These are phyloP conservation scores for Yarrowia galli DNA, from an alignment of 1,139 yeast genomes.

Conservation along the genomic window DNA sequence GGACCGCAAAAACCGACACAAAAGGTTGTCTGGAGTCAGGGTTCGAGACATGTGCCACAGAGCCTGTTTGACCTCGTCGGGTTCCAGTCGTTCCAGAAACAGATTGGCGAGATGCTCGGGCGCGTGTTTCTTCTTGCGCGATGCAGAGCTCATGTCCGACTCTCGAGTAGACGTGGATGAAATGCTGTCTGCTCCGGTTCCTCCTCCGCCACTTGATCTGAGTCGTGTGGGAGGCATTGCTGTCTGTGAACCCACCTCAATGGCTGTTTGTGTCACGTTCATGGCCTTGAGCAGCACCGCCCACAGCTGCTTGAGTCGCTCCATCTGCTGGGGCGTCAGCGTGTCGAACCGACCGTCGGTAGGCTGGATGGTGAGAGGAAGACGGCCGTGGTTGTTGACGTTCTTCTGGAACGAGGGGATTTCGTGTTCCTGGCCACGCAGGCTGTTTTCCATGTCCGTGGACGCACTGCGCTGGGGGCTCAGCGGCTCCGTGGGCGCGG, in stretches of 20 bases:
- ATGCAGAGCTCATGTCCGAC: slow-evolving; percentile 41
- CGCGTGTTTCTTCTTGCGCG: slow-evolving; percentile 12
- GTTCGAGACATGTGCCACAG: slow-evolving; percentile 25
- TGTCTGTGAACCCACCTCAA: slow-evolving; percentile 7
- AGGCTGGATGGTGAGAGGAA: slow-evolving; percentile 19
- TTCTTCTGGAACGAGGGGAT: slow-evolving; percentile 22
- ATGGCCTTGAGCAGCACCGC: slow-evolving; percentile 49
- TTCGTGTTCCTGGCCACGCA: slow-evolving; percentile 8
- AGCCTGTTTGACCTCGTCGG: slow-evolving; percentile 42
- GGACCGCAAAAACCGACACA: slow-evolving; percentile 35
- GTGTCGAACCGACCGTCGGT: slow-evolving; percentile 64
- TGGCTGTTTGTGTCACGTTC: neutral
- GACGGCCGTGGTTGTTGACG: slow-evolving; percentile 9
- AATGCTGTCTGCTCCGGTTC: slow-evolving; percentile 8
- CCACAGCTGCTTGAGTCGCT: slow-evolving; percentile 77
- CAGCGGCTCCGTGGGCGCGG: slow-evolving; percentile 30
- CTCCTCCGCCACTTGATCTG: slow-evolving; percentile 2
- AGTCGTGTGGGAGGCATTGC: neutral
- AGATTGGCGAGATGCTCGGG: slow-evolving; percentile 37
- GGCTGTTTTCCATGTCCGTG: slow-evolving; percentile 8
- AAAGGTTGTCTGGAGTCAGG: slow-evolving; percentile 31
- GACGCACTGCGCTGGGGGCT: slow-evolving; percentile 17
- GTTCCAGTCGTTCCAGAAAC: slow-evolving; percentile 42
- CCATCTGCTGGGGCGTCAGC: slow-evolving; percentile 68
- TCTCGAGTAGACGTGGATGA: slow-evolving; percentile 20